Evolutionary conservation across 306 rosid species (phyloP).

Genomic region (Parietaria judaica): DNA sequence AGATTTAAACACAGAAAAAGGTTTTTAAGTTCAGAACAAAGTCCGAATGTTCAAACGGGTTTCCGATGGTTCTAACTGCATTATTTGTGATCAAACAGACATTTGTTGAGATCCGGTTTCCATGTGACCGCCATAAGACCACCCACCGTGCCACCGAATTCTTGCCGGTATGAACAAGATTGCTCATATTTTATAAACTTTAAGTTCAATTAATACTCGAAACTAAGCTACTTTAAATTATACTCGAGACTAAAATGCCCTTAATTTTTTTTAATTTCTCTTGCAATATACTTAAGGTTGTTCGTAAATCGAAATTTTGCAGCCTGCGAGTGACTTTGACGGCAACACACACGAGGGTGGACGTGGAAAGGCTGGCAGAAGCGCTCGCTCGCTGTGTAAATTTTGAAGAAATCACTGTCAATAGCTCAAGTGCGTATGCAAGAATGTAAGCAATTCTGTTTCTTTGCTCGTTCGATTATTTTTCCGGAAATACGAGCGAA

Average conservation of each 20-base stretch:
- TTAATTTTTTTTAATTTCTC: no score
- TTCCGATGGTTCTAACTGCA: slow-evolving; percentile 8
- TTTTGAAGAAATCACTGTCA: not conserved
- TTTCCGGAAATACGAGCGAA: no score
- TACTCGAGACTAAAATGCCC: no score
- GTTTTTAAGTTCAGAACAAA: no score
- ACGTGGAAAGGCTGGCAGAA: slow-evolving; percentile 20
- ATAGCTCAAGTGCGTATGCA: not conserved
- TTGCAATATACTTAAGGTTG: not conserved
- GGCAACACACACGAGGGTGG: slow-evolving; percentile 69
- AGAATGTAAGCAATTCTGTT: not conserved
- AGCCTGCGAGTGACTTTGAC: slow-evolving; percentile 79
- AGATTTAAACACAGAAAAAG: no score
- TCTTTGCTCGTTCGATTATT: no score
- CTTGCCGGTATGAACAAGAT: slow-evolving; percentile 61
- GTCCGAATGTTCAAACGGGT: not conserved
- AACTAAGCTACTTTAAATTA: no score
- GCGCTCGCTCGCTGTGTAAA: not conserved
- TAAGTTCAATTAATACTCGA: no score
- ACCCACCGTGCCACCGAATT: slow-evolving; percentile 91
- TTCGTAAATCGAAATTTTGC: not conserved
- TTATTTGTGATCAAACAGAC: slow-evolving; percentile 36
- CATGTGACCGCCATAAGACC: slow-evolving; percentile 95
- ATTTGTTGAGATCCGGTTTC: slow-evolving; percentile 80
- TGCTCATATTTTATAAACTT: no score